Conservation (phyloP, 257 asterid species). For the Nicotiana knightiana region DNA sequence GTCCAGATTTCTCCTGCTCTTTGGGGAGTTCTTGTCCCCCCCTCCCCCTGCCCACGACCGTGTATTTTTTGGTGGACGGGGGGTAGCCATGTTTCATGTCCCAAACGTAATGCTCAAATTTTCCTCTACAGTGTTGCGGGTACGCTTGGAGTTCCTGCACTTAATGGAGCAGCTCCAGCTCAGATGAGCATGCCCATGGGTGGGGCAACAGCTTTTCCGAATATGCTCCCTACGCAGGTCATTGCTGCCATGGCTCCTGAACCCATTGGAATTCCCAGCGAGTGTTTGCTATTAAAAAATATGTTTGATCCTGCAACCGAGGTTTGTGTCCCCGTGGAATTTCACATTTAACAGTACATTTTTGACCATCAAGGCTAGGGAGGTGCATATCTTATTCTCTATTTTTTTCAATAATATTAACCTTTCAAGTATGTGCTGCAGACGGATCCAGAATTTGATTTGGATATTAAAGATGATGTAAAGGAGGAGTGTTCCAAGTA, state of each 20-base stretch:
- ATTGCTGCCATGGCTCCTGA: slow-evolving; percentile 58
- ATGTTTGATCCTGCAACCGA: slow-evolving; percentile 94
- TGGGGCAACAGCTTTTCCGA: slow-evolving; percentile 44
- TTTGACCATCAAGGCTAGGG: background rate
- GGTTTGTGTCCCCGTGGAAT: slow-evolving; percentile 37
- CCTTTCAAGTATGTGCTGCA: slow-evolving; percentile 25
- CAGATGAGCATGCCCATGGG: slow-evolving; percentile 52
- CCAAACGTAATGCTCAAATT: slow-evolving; percentile 6
- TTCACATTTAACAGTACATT: background rate
- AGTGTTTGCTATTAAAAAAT: slow-evolving; percentile 87
- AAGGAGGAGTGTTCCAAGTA: slow-evolving; percentile 90
- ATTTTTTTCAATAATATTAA: background rate
- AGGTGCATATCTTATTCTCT: background rate
- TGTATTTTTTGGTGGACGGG: background rate
- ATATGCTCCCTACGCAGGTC: slow-evolving; percentile 47
- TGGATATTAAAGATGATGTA: slow-evolving; percentile 89
- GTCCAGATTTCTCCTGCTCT: background rate
- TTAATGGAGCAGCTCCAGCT: slow-evolving; percentile 65
- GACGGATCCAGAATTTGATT: slow-evolving; percentile 86
- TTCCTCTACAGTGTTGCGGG: slow-evolving; percentile 51
- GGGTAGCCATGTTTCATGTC: background rate
- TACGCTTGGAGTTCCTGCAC: slow-evolving; percentile 56
- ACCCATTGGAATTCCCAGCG: slow-evolving; percentile 93
- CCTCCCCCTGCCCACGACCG: too few species aligned
- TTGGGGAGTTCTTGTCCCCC: background rate